Evolutionary conservation across 306 rosid species (phyloP), one percentile per base, ranked within the genome.

Genomic region (apple (Malus domestica)): DNA sequence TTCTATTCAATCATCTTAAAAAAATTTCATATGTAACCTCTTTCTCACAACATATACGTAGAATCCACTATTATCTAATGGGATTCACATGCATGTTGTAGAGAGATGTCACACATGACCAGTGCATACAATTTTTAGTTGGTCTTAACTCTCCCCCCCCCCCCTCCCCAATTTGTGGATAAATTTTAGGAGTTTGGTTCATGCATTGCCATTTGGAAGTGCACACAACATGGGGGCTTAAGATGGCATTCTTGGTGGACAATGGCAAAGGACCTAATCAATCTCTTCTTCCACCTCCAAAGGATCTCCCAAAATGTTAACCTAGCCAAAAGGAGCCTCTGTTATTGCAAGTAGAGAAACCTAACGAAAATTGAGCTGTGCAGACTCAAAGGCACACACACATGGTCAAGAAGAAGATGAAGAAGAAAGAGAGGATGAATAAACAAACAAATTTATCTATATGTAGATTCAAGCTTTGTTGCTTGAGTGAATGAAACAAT

Each of bases 231-330:
- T 91, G 98, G 98, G 98, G 98, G 8, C 86, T 95, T 58, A 95
- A 95, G 87, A 95, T 95, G 98, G 96, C 97, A 0, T 95, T 95
- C 83, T 80, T 94, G 83, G 98, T 94, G 80, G 95, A 94, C 58
- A 91, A 91, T 76, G 98, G 98, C 0, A 90, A 90, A 76, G 96
- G 98, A 65, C 89, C 93, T 44, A 88, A 80, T 52, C 78, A 95
- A 61, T 86, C 98, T 10, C 3, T 92, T 74, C 65, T 86, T 57
- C 89, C 97, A 18, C 99, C 99, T 74, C 99, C 99, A 10, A 84
- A 77, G 14, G 96, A 95, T 85, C 97, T 92, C 76, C 99, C 99
- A 14, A 92, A 87, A 82, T 95, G 99, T 52, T 90, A 71, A 81
- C 16, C 22, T 5, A 33, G 27, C 1, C 42, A 67, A 70, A 70